A percentile compares a stretch with the other conserved stretches of the same genome.
Conservation (phyloP, 2,329 filamentous ascomycete genomes). For the Diplocarpon mali region DNA sequence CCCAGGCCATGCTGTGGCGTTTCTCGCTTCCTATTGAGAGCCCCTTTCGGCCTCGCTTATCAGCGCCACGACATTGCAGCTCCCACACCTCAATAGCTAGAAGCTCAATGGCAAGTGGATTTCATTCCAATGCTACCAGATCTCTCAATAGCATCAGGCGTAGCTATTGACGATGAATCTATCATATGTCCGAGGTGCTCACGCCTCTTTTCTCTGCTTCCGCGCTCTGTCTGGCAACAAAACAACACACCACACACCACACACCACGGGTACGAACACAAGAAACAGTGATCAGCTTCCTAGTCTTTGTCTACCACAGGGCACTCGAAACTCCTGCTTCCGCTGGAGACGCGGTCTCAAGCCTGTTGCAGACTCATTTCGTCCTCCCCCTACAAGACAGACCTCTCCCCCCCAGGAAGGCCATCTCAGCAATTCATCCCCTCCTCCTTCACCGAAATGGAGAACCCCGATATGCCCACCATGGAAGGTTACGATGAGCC, state of each 20-base stretch:
- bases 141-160: neutral
- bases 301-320: neutral
- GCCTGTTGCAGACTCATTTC: conserved; percentile 4
- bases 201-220: neutral
- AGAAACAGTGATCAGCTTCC: neutral
- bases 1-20: neutral
- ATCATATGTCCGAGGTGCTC: neutral
- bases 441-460: neutral
- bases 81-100: neutral
- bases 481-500: neutral
- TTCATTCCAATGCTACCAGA: neutral
- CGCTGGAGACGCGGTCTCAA: neutral
- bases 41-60: conserved; percentile 14
- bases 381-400: neutral
- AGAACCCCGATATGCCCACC: neutral
- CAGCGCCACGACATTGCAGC: neutral
- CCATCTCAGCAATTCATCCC: neutral
- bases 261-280: neutral
- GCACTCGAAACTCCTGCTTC: neutral
- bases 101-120: conserved; percentile 5
- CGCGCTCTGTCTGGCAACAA: neutral
- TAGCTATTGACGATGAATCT: conserved; percentile 2
- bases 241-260: neutral
- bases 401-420: neutral
- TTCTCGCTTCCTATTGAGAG: conserved; percentile 1